A percentile compares a stretch with the other conserved stretches of the same genome.
Conservation (phyloP, 805 yeast species). For the Ogataea methanolica region DNA sequence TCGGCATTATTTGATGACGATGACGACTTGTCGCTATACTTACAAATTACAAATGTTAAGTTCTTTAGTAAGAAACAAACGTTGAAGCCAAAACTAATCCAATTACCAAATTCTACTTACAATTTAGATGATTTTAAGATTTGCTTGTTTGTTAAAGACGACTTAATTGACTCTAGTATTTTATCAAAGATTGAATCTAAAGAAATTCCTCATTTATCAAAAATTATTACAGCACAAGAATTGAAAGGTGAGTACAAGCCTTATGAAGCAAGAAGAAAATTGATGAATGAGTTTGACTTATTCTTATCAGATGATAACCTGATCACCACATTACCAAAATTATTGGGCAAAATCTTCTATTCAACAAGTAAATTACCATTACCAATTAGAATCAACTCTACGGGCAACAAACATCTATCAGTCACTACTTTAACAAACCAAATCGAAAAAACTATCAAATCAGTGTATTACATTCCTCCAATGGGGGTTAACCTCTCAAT, state of each 20-base stretch:
- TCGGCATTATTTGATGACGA: slow-evolving; percentile 54
- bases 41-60: slow-evolving; percentile 63
- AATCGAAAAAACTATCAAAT: slow-evolving; percentile 50
- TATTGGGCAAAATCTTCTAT: slow-evolving; percentile 78
- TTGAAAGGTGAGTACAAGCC: slow-evolving; percentile 82
- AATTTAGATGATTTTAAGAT: slow-evolving; percentile 43
- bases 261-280: slow-evolving; percentile 82
- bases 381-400: slow-evolving; percentile 46
- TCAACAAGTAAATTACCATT: slow-evolving; percentile 59
- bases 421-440: slow-evolving; percentile 51
- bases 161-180: slow-evolving; percentile 39
- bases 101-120: slow-evolving; percentile 44
- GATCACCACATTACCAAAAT: slow-evolving; percentile 72
- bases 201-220: slow-evolving; percentile 40
- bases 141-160: slow-evolving; percentile 70
- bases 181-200: slow-evolving; percentile 44
- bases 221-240: slow-evolving; percentile 66
- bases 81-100: slow-evolving; percentile 50
- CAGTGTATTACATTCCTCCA: slow-evolving; percentile 64
- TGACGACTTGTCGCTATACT: slow-evolving; percentile 48
- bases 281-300: slow-evolving; percentile 62
- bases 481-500: slow-evolving; percentile 66
- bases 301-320: slow-evolving; percentile 84
- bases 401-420: slow-evolving; percentile 31
- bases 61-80: slow-evolving; percentile 56